phyloP scores from a whole-genome alignment of 2,329 filamentous ascomycete genomes.

The Bretziella fagacearum region DNA sequence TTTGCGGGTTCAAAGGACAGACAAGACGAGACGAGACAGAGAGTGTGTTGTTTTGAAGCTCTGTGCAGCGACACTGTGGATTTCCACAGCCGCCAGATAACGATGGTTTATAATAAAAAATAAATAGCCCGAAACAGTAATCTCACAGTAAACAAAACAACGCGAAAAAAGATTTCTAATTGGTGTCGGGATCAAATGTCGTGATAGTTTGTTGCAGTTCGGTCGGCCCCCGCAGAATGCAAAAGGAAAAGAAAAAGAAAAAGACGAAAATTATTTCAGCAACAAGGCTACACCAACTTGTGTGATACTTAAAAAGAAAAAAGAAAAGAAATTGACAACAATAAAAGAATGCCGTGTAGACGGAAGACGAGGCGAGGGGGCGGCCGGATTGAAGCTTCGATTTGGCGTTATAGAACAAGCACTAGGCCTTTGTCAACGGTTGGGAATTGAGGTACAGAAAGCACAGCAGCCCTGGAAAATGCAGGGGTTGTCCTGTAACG shows the following conservation, averaged over 20 bases:
- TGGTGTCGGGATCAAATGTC: no score
- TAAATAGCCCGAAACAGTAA: constrained; percentile 13
- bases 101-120: constrained; percentile 11
- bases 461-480: not conserved
- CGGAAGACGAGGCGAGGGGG: no score
- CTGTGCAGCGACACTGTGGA: not conserved
- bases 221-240: no score
- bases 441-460: not conserved
- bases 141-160: constrained; percentile 4
- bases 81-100: not conserved
- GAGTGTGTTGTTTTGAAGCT: not conserved
- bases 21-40: not conserved
- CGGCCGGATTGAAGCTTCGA: constrained; percentile 1
- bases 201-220: no score
- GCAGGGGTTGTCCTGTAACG: not conserved
- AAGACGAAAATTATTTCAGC: no score
- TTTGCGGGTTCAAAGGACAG: not conserved
- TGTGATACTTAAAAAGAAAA: no score
- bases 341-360: no score
- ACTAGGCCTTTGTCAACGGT: not conserved
- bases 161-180: not conserved
- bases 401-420: not conserved
- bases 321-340: no score
- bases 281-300: no score
- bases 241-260: no score